Base-by-base conservation (phyloP, 345 rosid genomes). In the Eutrema heterophyllum region DNA sequence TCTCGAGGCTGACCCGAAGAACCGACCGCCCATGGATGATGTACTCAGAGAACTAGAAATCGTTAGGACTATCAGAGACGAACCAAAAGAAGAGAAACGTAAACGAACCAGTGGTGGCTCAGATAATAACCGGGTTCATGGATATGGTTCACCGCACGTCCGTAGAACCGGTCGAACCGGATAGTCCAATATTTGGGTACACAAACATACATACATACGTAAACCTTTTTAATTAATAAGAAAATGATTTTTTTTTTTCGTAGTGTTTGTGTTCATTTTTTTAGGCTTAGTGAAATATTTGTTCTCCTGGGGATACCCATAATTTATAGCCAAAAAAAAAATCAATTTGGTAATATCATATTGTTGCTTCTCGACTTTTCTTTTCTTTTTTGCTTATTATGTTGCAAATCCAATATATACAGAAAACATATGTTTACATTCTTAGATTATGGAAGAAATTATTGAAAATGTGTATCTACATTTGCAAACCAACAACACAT, bases 21-120 rank as follows among this genome's bases (percentile, higher is more conserved):
- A n/a, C 41, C 80, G 98, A 11, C 97, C 98, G 0, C 79, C 90
- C 2, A 93, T 91, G 97, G 86, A 84, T 21, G 69, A 89, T 12
- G 88, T 93, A 9, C 54, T 86, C 50, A 77, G 70, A 18, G 81
- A 66, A 4, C 56, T 93, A 14, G 64, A 83, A 46, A 30, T 51
- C 21, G 73, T 91, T 32, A 77, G 70, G 49, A 74, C 70, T 33
- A 80, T 81, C 2, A 74, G 78, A 55, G 80, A 62, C 0, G 77
- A 70, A 9, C 86, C 84, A 2, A 80, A 61, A 39, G 83, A 57
- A 43, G 83, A 71, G 50, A 77, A 16, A 4, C 81, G 78, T 73
- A 80, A 41, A 41, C 45, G 64, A 6, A n/a, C 57, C 12, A 50
- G 8, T 55, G 30, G 56, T 49, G 52, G 75, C 63, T 12, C 60